Evolutionary conservation across 176 grass and related monocot genomes (phyloP), one percentile per base, ranked within the genome.

Genomic region (Carex parvula): DNA sequence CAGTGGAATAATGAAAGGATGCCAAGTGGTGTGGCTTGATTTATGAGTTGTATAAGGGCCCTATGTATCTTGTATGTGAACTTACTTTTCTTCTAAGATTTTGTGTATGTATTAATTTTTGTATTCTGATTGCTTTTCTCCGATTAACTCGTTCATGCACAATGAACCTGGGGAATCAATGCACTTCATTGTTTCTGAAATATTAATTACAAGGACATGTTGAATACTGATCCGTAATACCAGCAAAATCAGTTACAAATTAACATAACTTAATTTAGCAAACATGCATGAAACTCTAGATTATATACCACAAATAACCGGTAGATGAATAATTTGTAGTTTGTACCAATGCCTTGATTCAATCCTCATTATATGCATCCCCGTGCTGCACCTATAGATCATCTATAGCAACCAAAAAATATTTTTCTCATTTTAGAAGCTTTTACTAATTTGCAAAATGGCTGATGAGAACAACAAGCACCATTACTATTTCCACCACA

Each of bases 401-500:
- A 67, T 67, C 30, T 66, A 66, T 13, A 32, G 24, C 62, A 66
- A 66, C 63, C 15, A 66, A 66, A 73, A 5, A 26, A 26, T 6
- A 0, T 21, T 18, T 21, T 44, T 70, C 67, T 70, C 32, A 41
- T 16, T 70, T 71, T 24, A 3, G 1, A 50, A 72, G 69, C 7
- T 72, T 1, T 1, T 8, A 50, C 10, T 74, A 50, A 21, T 74
- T 74, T 10, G 8, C 2, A 52, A 74, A 3, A 74, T 74, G 70
- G 70, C 44, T 14, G 37, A 58, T 8, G 77, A 85, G 83, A 70
- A 89, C 56, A 81, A 62, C 12, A 26, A 89, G 6, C 72, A 86
- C 18, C 66, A 85, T 53, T 74, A 85, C 53, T 26, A 77, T 74
- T 85, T 88, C 83, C 69, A 85, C 55, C 87, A 81, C 16, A 54